Percentiles rank a stretch among this genome's conserved stretches.
Conservation (phyloP, 2,329 filamentous ascomycete species). For the Talaromyces piceae region DNA sequence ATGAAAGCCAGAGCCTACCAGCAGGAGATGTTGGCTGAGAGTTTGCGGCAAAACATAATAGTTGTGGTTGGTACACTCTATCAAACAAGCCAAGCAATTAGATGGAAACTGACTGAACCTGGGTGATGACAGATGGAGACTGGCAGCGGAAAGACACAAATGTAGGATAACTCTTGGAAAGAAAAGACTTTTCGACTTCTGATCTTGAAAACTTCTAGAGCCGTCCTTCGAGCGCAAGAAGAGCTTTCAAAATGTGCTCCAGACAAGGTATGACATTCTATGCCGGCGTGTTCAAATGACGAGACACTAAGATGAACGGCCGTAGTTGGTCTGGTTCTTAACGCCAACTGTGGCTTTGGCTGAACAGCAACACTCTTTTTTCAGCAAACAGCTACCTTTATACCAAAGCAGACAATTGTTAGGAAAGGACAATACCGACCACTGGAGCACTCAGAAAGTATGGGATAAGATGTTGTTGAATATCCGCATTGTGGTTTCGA, state of each 20-base stretch:
- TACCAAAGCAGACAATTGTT: constrained; percentile 56
- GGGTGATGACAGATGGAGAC: constrained; percentile 64
- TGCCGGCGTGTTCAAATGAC: neutral
- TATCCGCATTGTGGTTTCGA: constrained; percentile 67
- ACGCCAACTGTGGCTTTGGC: constrained; percentile 63
- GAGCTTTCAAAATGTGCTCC: constrained; percentile 51
- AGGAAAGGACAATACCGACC: constrained; percentile 61
- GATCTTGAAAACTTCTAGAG: constrained; percentile 40
- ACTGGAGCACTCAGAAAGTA: constrained; percentile 59
- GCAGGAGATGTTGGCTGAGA: constrained; percentile 66
- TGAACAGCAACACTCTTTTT: constrained; percentile 56
- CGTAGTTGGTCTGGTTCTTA: constrained; percentile 60
- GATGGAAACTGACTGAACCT: neutral
- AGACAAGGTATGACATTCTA: constrained; percentile 45
- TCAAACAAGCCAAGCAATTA: neutral
- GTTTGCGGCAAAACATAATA: constrained; percentile 62
- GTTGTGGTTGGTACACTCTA: constrained; percentile 48
- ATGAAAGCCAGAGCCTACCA: constrained; percentile 54
- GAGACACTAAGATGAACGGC: neutral
- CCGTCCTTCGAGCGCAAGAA: constrained; percentile 58
- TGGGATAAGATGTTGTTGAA: constrained; percentile 63
- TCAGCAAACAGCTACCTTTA: constrained; percentile 52
- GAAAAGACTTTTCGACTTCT: neutral
- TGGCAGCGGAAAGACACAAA: constrained; percentile 69
- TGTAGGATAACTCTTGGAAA: constrained; percentile 50